Conservation (phyloP, 2,329 filamentous ascomycete genomes). For the Lasiodiplodia sp. region DNA sequence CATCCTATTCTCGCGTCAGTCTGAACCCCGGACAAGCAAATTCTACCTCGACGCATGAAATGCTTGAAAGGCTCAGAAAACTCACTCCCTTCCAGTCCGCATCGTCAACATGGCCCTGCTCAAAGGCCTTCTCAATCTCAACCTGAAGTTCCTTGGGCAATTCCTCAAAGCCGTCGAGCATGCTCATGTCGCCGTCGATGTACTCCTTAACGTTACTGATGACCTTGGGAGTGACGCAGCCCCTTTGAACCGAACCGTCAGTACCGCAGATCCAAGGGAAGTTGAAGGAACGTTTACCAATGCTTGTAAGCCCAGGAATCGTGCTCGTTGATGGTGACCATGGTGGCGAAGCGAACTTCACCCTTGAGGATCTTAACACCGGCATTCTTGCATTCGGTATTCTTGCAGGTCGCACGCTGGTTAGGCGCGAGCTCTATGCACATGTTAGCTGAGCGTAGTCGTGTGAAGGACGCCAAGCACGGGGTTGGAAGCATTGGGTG, state of each 20-base stretch:
- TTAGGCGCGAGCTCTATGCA: constrained; percentile 72
- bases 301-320: constrained; percentile 81
- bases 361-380: constrained; percentile 78
- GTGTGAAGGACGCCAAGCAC: background rate
- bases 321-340: constrained; percentile 68
- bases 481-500: background rate
- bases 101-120: constrained; percentile 80
- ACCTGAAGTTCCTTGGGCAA: constrained; percentile 71
- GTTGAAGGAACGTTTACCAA: constrained; percentile 67
- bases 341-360: constrained; percentile 77
- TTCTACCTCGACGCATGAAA: constrained; percentile 30
- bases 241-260: constrained; percentile 64
- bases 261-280: background rate
- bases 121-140: constrained; percentile 76
- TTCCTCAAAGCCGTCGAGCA: constrained; percentile 84
- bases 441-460: constrained; percentile 19
- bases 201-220: constrained; percentile 69
- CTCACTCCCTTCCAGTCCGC: constrained; percentile 90
- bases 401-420: constrained; percentile 77
- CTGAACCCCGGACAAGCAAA: constrained; percentile 34
- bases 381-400: constrained; percentile 74
- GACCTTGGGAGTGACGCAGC: constrained; percentile 82
- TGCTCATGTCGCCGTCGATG: constrained; percentile 66
- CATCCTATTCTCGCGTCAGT: constrained; percentile 63
- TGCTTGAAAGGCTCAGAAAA: constrained; percentile 34